Evolutionary conservation across 305 asterid species (phyloP).

Genomic region (Solanum hybrid): DNA sequence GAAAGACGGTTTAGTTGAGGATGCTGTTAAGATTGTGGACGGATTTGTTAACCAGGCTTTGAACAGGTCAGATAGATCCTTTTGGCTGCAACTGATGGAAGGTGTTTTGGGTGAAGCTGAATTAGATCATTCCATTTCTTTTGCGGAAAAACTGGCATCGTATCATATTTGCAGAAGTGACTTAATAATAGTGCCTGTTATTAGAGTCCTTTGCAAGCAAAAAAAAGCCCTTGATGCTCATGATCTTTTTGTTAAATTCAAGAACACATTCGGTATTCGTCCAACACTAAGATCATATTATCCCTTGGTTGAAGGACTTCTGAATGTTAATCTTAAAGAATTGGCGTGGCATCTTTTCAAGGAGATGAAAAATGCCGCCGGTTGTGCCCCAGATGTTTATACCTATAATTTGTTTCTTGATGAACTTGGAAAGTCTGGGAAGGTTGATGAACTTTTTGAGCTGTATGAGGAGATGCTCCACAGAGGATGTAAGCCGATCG

Average conservation of each 20-base stretch:
- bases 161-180: conserved; percentile 62
- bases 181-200: conserved; percentile 49
- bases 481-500: conserved; percentile 54
- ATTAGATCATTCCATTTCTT: conserved; percentile 38
- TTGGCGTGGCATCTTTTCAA: conserved; percentile 59
- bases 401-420: conserved; percentile 78
- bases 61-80: conserved; percentile 22
- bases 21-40: conserved; percentile 54
- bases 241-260: conserved; percentile 42
- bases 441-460: conserved; percentile 47
- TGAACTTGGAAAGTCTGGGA: conserved; percentile 75
- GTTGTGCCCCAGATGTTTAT: conserved; percentile 54
- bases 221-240: conserved; percentile 72
- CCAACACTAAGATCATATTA: conserved; percentile 53
- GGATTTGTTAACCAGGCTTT: conserved; percentile 29
- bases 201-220: conserved; percentile 52
- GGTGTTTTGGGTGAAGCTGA: conserved; percentile 63
- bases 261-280: conserved; percentile 31
- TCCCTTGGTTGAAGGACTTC: conserved; percentile 66
- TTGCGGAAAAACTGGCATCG: conserved; percentile 48
- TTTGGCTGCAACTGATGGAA: conserved; percentile 67
- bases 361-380: conserved; percentile 59
- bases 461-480: conserved; percentile 72
- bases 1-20: conserved; percentile 55
- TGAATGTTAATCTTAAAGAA: conserved; percentile 44